Conservation (phyloP, 2,329 filamentous ascomycete species). For the Beauveria australis region DNA sequence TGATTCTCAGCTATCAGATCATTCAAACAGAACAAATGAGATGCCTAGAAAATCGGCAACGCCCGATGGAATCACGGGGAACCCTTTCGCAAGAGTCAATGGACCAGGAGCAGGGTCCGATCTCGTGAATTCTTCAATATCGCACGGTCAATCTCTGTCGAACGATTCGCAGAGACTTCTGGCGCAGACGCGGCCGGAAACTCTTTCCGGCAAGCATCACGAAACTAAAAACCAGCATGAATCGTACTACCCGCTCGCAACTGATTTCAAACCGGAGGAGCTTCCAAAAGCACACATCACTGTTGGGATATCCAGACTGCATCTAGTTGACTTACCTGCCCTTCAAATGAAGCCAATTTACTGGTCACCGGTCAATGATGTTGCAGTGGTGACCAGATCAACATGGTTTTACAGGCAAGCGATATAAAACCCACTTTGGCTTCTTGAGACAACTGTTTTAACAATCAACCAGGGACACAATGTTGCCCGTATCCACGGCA, state of each 20-base stretch:
- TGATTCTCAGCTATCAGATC: conserved; percentile 17
- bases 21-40: neutral
- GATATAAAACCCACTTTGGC: neutral
- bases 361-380: conserved; percentile 89
- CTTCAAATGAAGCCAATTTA: conserved; percentile 94
- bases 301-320: conserved; percentile 82
- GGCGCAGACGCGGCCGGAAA: neutral
- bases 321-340: conserved; percentile 75
- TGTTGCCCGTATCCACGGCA: conserved; percentile 76
- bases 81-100: conserved; percentile 42
- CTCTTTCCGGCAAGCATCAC: neutral
- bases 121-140: conserved; percentile 21
- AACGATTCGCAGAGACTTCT: neutral
- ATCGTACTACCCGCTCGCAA: conserved; percentile 11
- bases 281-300: conserved; percentile 51
- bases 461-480: conserved; percentile 56
- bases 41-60: conserved; percentile 17
- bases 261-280: conserved; percentile 12
- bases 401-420: conserved; percentile 87
- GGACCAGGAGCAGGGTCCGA: conserved; percentile 23
- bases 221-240: neutral
- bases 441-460: conserved; percentile 9
- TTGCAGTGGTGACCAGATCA: conserved; percentile 71
- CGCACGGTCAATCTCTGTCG: neutral
- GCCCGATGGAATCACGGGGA: conserved; percentile 47